A percentile compares a stretch with the other conserved stretches of the same genome.
phyloP scores from a whole-genome alignment of 805 yeast genomes.

The Barnettozyma sucrosica region DNA sequence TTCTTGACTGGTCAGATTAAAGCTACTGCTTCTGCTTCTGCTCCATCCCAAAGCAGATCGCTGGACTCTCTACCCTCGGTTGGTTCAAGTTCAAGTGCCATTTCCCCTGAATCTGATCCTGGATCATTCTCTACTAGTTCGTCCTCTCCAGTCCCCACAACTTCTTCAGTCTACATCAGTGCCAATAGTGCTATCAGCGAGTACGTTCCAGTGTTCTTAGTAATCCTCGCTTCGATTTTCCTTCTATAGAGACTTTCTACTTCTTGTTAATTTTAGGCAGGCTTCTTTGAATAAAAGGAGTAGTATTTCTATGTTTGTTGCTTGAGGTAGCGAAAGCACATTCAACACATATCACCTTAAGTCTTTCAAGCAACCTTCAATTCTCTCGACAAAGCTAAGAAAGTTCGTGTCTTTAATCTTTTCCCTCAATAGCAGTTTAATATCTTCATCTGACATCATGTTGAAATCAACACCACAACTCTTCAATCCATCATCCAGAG shows the following conservation, averaged over 20 bases:
- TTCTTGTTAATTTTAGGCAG: background rate
- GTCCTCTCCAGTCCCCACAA: background rate
- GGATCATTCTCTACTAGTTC: background rate
- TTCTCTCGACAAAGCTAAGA: slow-evolving; percentile 21
- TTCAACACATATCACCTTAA: slow-evolving; percentile 3
- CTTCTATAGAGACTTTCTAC: slow-evolving; percentile 3
- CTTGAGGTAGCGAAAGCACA: background rate
- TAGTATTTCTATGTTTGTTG: too few relatives aligned
- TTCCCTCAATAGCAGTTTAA: slow-evolving; percentile 13
- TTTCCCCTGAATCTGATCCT: background rate
- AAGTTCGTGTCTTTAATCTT: slow-evolving; percentile 22
- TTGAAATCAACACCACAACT: background rate
- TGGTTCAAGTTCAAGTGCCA: background rate
- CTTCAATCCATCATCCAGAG: background rate
- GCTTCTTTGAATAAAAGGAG: background rate
- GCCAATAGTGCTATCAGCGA: slow-evolving; percentile 7
- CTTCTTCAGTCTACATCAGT: slow-evolving; percentile 1
- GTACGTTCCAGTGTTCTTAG: slow-evolving; percentile 11
- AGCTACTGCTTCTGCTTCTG: background rate
- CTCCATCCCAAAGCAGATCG: slow-evolving; percentile 1
- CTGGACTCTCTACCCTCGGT: slow-evolving; percentile 1
- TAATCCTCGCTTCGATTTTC: slow-evolving; percentile 10
- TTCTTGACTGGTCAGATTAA: slow-evolving; percentile 12
- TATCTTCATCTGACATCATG: slow-evolving; percentile 16
- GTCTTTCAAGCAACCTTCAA: slow-evolving; percentile 18